Evolutionary conservation across 192 early-diverging fungal species (phyloP).

Genomic region (Podila epicladia): DNA sequence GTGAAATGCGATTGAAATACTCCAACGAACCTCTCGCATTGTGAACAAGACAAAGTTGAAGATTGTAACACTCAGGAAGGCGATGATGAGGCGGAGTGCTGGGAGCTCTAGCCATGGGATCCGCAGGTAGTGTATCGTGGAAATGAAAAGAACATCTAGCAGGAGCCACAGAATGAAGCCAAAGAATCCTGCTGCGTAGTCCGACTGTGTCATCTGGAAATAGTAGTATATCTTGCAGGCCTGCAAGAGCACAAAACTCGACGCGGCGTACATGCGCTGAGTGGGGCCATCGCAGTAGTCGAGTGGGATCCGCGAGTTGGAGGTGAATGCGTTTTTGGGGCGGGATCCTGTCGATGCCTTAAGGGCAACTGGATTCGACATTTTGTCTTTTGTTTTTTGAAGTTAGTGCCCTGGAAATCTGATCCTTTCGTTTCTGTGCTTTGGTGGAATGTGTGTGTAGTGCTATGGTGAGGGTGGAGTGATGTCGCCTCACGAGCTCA

Average conservation of each 20-base stretch:
- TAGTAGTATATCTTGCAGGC: conserved; percentile 49
- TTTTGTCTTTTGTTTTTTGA: not conserved
- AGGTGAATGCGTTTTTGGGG: conserved; percentile 28
- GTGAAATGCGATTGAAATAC: too few relatives aligned
- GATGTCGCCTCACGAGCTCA: too few relatives aligned
- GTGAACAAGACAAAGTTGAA: conserved; percentile 48
- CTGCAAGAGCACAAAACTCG: conserved; percentile 53
- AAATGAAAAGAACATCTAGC: conserved; percentile 47
- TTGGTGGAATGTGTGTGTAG: not conserved
- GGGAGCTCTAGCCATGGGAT: conserved; percentile 63
- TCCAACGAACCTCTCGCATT: conserved; percentile 17
- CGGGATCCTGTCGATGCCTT: conserved; percentile 23
- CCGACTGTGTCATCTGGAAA: conserved; percentile 23
- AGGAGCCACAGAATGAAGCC: conserved; percentile 53
- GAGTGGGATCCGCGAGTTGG: conserved; percentile 37
- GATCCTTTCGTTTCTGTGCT: not conserved
- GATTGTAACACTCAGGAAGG: conserved; percentile 21
- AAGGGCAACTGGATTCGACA: conserved; percentile 31
- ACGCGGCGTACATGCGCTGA: conserved; percentile 51
- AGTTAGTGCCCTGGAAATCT: not conserved
- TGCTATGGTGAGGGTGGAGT: not conserved
- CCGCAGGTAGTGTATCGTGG: conserved; percentile 45
- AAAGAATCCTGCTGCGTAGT: conserved; percentile 51
- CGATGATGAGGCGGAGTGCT: conserved; percentile 29
- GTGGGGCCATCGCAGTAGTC: conserved; percentile 52